These are phyloP conservation scores for Eucalyptus pumila DNA, from an alignment of 345 rosid species.

Conservation along the genomic window DNA sequence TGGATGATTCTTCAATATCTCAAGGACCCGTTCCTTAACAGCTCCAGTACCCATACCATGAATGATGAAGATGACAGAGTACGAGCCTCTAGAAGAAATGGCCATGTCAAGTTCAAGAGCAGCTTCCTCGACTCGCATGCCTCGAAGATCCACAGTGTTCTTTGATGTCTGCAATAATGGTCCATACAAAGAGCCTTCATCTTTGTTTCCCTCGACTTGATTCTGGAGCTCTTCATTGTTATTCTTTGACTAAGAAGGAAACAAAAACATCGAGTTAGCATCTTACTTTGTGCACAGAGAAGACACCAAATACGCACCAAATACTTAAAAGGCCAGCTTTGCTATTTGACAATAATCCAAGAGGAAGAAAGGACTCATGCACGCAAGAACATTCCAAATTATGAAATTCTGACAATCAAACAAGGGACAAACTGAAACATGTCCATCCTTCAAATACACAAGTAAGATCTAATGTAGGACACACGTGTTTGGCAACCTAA, in stretches of 20 bases:
- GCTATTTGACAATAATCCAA: neutral
- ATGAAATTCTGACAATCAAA: neutral
- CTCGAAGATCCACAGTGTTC: slow-evolving; percentile 78
- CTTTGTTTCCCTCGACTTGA: neutral
- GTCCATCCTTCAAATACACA: neutral
- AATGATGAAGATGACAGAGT: slow-evolving; percentile 50
- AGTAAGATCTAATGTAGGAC: neutral
- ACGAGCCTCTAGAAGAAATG: slow-evolving; percentile 27
- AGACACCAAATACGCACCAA: neutral
- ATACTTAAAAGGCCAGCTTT: neutral
- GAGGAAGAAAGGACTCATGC: neutral
- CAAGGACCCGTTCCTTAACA: slow-evolving; percentile 52
- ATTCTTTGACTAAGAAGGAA: neutral
- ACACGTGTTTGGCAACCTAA: neutral
- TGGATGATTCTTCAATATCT: slow-evolving; percentile 42
- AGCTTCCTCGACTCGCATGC: slow-evolving; percentile 80
- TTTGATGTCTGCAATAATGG: slow-evolving; percentile 53
- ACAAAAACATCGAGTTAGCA: neutral
- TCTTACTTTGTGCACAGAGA: neutral
- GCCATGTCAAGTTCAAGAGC: slow-evolving; percentile 52
- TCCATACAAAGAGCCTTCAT: slow-evolving; percentile 16
- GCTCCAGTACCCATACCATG: slow-evolving; percentile 85
- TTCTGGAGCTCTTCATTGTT: slow-evolving; percentile 12
- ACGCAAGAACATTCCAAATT: neutral
- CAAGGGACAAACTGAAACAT: neutral